These are phyloP conservation scores for Phytophthora kernoviae DNA, from an alignment of 352 stramenopile genomes.

Conservation along the genomic window DNA sequence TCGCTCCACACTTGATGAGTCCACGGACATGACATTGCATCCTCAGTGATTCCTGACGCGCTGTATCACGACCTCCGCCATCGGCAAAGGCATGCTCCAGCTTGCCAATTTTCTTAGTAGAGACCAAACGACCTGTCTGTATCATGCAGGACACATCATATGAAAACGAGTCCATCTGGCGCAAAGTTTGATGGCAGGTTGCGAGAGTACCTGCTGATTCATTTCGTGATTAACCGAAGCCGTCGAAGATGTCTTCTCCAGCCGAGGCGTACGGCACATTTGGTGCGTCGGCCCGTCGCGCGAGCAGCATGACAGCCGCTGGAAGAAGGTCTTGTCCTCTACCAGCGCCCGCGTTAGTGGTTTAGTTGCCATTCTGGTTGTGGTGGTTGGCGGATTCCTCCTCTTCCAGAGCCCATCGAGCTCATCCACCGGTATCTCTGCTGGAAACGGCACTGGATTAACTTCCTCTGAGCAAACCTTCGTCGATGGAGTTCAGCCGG, in stretches of 20 bases:
- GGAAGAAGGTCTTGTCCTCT: slow-evolving; percentile 22
- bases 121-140: slow-evolving; percentile 18
- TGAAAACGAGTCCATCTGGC: slow-evolving; percentile 21
- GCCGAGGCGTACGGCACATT: slow-evolving; percentile 34
- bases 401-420: slow-evolving; percentile 23
- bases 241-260: slow-evolving; percentile 14
- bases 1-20: too few species aligned
- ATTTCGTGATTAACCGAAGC: slow-evolving; percentile 18
- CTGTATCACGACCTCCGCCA: too few species aligned
- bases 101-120: slow-evolving; percentile 2
- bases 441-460: not conserved
- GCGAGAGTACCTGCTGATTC: slow-evolving; percentile 4
- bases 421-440: not conserved
- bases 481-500: slow-evolving; percentile 22
- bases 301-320: slow-evolving; percentile 7
- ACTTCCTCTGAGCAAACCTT: slow-evolving; percentile 18
- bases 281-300: slow-evolving; percentile 4
- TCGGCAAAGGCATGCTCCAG: not conserved
- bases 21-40: too few species aligned
- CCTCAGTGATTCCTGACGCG: too few species aligned
- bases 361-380: slow-evolving; percentile 13
- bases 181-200: slow-evolving; percentile 2
- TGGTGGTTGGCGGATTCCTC: slow-evolving; percentile 28
- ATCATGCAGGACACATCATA: slow-evolving; percentile 28
- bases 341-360: slow-evolving; percentile 15